Percentiles rank a stretch among this genome's conserved stretches.
These are phyloP conservation scores for Saccharomyces hybrid DNA, from an alignment of 1,139 yeast species.

Conservation along the genomic window DNA sequence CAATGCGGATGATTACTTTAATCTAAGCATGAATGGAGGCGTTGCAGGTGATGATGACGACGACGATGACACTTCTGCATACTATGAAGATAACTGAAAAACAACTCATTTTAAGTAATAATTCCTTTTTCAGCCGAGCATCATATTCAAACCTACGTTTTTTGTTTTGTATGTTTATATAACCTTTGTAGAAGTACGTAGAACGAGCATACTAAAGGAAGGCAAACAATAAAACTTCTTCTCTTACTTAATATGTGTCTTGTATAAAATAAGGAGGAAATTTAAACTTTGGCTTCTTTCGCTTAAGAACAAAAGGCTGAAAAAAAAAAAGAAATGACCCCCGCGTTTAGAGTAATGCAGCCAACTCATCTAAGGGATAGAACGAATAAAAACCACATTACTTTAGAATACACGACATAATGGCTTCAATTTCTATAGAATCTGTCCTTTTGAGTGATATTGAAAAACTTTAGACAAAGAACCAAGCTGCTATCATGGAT, in stretches of 20 bases:
- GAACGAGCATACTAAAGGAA: neutral
- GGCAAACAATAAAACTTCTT: too few relatives aligned
- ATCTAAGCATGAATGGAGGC: constrained; percentile 51
- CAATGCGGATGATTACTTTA: constrained; percentile 80
- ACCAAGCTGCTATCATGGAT: neutral
- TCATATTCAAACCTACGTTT: neutral
- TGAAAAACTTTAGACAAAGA: neutral
- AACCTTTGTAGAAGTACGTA: neutral
- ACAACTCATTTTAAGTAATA: neutral
- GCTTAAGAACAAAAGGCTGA: neutral
- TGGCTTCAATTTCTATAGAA: neutral
- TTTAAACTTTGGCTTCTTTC: neutral
- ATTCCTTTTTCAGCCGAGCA: neutral
- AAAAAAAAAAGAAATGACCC: neutral
- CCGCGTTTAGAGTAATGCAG: neutral
- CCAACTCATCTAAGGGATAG: neutral
- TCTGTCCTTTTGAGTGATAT: neutral
- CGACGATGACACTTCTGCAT: constrained; percentile 25
- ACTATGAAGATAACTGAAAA: neutral
- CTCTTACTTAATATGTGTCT: too few relatives aligned
- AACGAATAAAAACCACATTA: neutral
- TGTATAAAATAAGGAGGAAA: neutral
- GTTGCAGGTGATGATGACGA: constrained; percentile 40
- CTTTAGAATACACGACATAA: neutral
- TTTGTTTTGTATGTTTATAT: neutral